Percentiles rank a stretch among this genome's conserved stretches.
Conservation (phyloP, 805 yeast genomes). For the Hanseniaspora lindneri region DNA sequence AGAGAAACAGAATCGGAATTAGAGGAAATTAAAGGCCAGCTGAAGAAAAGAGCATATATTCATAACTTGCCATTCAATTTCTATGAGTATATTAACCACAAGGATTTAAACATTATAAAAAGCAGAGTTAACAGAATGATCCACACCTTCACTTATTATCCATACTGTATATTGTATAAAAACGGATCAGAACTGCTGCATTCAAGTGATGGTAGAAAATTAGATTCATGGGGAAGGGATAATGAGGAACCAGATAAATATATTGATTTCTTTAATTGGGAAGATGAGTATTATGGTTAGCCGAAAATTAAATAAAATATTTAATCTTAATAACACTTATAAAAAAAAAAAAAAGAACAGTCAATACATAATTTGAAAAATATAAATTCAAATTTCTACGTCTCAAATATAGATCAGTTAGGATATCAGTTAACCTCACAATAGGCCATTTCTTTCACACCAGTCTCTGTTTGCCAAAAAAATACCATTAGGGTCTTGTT, state of each 20-base stretch:
- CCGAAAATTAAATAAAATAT: not conserved
- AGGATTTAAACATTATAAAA: conserved; percentile 1
- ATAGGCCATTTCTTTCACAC: conserved; percentile 66
- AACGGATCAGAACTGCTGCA: conserved; percentile 4
- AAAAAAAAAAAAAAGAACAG: no score
- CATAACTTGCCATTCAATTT: conserved; percentile 8
- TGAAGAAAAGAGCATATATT: conserved; percentile 14
- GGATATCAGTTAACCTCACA: no score
- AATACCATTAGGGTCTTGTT: conserved; percentile 70
- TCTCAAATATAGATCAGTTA: no score
- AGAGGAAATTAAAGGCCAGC: not conserved
- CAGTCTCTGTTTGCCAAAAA: conserved; percentile 69
- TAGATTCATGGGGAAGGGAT: conserved; percentile 15
- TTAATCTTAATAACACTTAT: not conserved
- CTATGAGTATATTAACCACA: conserved; percentile 8
- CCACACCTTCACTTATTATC: conserved; percentile 10
- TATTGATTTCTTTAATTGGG: conserved; percentile 9
- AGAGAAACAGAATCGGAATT: not conserved
- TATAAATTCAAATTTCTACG: no score
- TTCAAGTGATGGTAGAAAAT: conserved; percentile 7
- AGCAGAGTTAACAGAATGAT: conserved; percentile 8
- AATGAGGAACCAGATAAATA: conserved; percentile 6
- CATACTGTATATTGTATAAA: conserved; percentile 2
- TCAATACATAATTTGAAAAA: no score
- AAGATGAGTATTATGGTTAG: conserved; percentile 10